Conservation (phyloP, 2,329 filamentous ascomycete genomes). For the Diaporthe sp. region DNA sequence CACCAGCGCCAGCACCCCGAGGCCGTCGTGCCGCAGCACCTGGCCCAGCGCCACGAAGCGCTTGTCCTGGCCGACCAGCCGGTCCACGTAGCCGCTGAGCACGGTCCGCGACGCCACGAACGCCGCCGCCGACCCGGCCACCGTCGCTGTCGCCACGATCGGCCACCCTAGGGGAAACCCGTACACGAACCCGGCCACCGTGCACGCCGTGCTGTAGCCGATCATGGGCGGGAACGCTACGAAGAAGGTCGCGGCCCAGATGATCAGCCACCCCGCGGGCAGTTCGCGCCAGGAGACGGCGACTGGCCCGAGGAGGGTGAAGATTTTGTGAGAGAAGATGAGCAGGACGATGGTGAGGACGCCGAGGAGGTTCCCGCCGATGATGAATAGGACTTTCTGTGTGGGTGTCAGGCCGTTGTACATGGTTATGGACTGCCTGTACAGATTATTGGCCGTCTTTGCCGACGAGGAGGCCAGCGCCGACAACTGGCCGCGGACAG, state of each 20-base stretch:
- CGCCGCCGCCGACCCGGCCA: conserved; percentile 82
- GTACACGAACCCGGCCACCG: conserved; percentile 68
- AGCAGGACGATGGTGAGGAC: conserved; percentile 77
- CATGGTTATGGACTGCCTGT: conserved; percentile 60
- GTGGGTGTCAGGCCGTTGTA: conserved; percentile 70
- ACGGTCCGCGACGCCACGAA: conserved; percentile 87
- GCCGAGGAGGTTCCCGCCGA: conserved; percentile 64
- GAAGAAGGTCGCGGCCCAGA: conserved; percentile 81
- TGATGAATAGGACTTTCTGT: conserved; percentile 72
- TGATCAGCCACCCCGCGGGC: conserved; percentile 78
- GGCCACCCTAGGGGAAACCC: conserved; percentile 80
- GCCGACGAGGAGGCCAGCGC: conserved; percentile 57
- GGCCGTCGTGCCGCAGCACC: conserved; percentile 89
- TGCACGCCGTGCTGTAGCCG: conserved; percentile 83
- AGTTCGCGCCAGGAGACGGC: conserved; percentile 84
- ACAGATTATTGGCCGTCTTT: conserved; percentile 58
- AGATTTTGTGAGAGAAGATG: conserved; percentile 84
- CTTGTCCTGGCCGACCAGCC: conserved; percentile 84
- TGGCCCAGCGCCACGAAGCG: conserved; percentile 90
- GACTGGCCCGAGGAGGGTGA: conserved; percentile 79
- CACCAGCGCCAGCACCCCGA: conserved; percentile 92
- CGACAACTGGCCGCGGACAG: conserved; percentile 40
- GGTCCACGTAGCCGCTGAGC: conserved; percentile 82
- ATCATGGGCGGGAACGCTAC: conserved; percentile 90
- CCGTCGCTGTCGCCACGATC: conserved; percentile 83